Evolutionary conservation across 495 filamentous ascomycete genomes (phyloP), one percentile per base, ranked within the genome.

Genomic region (Neurospora terricola): DNA sequence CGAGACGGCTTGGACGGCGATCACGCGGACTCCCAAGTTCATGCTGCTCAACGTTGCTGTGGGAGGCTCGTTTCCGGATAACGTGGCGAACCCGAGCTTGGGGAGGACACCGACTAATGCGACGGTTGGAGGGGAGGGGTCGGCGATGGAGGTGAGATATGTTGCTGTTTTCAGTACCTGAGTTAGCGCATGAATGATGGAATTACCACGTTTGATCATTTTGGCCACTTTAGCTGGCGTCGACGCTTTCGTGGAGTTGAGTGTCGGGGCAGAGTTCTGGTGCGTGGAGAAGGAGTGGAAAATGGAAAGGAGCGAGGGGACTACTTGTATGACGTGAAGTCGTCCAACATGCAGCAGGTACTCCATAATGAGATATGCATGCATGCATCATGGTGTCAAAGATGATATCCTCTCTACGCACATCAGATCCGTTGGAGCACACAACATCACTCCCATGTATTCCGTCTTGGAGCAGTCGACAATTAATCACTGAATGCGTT

Each of bases 21-120:
- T 86, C 8, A 82, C 81, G 1, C 72, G 76, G 38, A 72, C 70
- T 10, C 70, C 78, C 3, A 76, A 83, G 72, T 86, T 79, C 71
- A 73, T 86, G 38, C 80, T 83, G 16, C 76, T 86, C 21, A 86
- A 87, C 69, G 83, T 86, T 7, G 85, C 85, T 7, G 83, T 87
- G 30, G 84, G 85, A 3, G 85, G 84, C 0, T 73, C 74, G 71
- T 85, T 75, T 43, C 70, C 75, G 0, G 59, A 77, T 34, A 48
- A 71, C n/a, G 70, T 73, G 10, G 71, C 69, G 38, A 70, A 73
- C 10, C n/a, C 70, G 10, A 66, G 59, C 16, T 12, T 38, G 7
- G 73, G 38, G 14, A 68, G 10, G 42, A 76, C 75, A n/a, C 75
- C 75, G 12, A 75, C 66, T 11, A 10, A 66, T 3, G 70, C 40